Base-by-base conservation (phyloP, 2,329 filamentous ascomycete species). In the Myotisia sp. region DNA sequence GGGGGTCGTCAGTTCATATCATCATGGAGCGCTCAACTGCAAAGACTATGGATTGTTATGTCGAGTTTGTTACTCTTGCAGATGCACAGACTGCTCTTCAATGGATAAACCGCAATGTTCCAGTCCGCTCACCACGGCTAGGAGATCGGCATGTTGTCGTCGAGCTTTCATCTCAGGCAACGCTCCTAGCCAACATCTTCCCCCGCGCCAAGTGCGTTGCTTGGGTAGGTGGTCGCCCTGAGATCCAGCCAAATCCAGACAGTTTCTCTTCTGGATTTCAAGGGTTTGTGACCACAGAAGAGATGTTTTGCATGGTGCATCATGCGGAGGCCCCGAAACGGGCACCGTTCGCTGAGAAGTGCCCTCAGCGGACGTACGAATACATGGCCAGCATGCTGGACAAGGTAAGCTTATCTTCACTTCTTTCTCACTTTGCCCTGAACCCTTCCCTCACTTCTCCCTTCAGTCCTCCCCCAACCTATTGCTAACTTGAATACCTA, bases 1-100 rank as follows among this genome's bases (percentile, higher is more conserved):
- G 53, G 12, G 66, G 63, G 18, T 61, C 54, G 27, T 54, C 65
- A 1, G 54, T 70, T n/a, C 68, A 71, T 42, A 67, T 71, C 41
- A 65, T 70, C 37, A 70, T 71, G 67, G 68, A 71, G 41, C 64
- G 67, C 14, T 59, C 63, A 14, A 68, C 65, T n/a, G 65, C 63
- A 12, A 71, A 70, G 53, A 70, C 67, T 1, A 66, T 66, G 58
- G 65, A 70, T 34, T 64, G 58, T 39, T 71, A 58, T 42, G 55
- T 68, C 24, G 67, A 71, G 36, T 57, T 70, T 22, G 34, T 44
- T 3, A 52, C 47, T 4, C 24, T 34, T 2, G 37, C 39, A 6
- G 60, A 63, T 42, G 67, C 67, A 0, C 35, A 50, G 10, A 47
- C 49, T 8, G 47, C 57, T 3, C 50, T 60, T 6, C 43, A 49